Conservation (phyloP, 2,329 filamentous ascomycete species). For the Anthostomella pinea region DNA sequence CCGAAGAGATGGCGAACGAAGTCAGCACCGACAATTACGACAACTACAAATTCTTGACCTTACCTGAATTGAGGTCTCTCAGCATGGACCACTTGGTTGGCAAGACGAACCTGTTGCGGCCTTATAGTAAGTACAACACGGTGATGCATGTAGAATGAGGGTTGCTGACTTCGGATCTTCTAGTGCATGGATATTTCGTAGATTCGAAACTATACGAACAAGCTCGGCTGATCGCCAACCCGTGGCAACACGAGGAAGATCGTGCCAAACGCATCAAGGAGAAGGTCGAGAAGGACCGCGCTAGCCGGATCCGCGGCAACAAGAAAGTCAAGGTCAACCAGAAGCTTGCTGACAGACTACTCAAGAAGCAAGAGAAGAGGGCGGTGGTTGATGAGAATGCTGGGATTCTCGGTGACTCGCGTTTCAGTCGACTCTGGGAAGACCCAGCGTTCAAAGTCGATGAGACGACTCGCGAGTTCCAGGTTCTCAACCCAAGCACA, state of each 20-base stretch:
- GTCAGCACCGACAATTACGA: constrained; percentile 82
- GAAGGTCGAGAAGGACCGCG: constrained; percentile 96
- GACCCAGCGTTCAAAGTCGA: constrained; percentile 92
- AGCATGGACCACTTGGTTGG: constrained; percentile 87
- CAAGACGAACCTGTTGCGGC: constrained; percentile 82
- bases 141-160: no score
- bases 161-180: not conserved
- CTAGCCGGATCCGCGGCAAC: constrained; percentile 86
- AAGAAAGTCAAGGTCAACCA: constrained; percentile 99
- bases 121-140: constrained; percentile 66
- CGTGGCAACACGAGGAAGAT: constrained; percentile 91
- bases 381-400: constrained; percentile 56
- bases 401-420: constrained; percentile 75
- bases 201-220: constrained; percentile 94
- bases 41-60: constrained; percentile 97
- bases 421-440: constrained; percentile 87
- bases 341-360: constrained; percentile 70
- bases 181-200: constrained; percentile 95
- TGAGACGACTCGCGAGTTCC: constrained; percentile 84
- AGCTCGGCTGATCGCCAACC: constrained; percentile 87
- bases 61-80: constrained; percentile 79
- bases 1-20: constrained; percentile 96
- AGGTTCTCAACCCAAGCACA: constrained; percentile 84
- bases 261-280: constrained; percentile 86
- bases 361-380: constrained; percentile 61